Evolutionary conservation across 495 filamentous ascomycete genomes (phyloP).

Genomic region (Aspergillus ostianus): DNA sequence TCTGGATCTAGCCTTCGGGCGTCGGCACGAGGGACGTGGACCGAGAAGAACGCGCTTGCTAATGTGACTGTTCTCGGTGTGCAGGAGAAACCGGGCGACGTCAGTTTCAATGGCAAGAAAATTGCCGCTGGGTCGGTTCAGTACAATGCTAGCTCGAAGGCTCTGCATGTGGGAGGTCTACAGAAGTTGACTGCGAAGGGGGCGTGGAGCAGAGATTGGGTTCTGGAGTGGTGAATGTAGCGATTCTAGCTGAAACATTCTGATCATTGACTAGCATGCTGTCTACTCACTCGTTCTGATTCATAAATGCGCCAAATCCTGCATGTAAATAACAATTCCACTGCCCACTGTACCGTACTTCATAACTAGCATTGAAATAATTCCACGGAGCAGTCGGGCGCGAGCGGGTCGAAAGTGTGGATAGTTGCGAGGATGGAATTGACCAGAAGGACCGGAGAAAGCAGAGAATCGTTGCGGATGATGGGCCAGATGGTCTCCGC

Average conservation of each 20-base stretch:
- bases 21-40: conserved; percentile 50
- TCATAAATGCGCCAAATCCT: too few relatives aligned
- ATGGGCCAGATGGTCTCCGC: conserved; percentile 50
- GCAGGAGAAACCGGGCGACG: conserved; percentile 31
- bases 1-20: conserved; percentile 45
- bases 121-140: conserved; percentile 41
- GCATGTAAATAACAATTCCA: too few relatives aligned
- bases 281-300: neutral
- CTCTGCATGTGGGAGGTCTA: conserved; percentile 51
- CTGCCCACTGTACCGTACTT: too few relatives aligned
- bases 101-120: conserved; percentile 51
- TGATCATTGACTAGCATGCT: neutral
- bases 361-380: too few relatives aligned
- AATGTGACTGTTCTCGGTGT: conserved; percentile 72
- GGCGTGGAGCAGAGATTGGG: conserved; percentile 58
- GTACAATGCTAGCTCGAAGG: conserved; percentile 47
- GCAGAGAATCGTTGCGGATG: conserved; percentile 55
- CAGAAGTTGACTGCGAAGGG: conserved; percentile 48
- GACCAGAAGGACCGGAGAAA: conserved; percentile 58
- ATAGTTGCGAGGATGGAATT: conserved; percentile 58
- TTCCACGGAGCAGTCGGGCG: conserved; percentile 39
- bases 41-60: conserved; percentile 58
- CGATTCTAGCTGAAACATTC: neutral
- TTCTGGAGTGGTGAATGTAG: conserved; percentile 50
- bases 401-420: conserved; percentile 57